Conservation (phyloP, 1,139 yeast species). For the Protomyces gravidus region DNA sequence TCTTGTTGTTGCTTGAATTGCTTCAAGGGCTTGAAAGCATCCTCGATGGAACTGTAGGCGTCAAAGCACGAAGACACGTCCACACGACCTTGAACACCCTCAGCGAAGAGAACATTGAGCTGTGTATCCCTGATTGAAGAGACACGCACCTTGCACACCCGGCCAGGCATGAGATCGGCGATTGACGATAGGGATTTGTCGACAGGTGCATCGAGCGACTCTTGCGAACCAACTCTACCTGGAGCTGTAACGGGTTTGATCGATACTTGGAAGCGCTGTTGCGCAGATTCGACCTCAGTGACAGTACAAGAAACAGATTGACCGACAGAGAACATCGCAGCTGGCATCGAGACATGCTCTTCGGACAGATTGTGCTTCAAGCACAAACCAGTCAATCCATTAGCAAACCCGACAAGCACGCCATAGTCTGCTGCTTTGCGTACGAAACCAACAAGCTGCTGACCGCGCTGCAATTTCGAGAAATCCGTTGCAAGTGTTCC, state of each 20-base stretch:
- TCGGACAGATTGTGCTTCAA: slow-evolving; percentile 55
- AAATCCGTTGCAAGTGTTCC: slow-evolving; percentile 56
- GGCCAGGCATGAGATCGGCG: slow-evolving; percentile 59
- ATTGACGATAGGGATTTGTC: slow-evolving; percentile 50
- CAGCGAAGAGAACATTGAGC: slow-evolving; percentile 70
- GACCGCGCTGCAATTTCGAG: slow-evolving; percentile 55
- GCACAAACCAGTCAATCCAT: slow-evolving; percentile 75
- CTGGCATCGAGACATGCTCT: slow-evolving; percentile 54
- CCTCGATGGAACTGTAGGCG: slow-evolving; percentile 52
- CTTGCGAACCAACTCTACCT: slow-evolving; percentile 43
- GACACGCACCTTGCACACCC: slow-evolving; percentile 56
- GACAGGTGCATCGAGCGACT: slow-evolving; percentile 51
- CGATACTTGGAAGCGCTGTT: slow-evolving; percentile 34
- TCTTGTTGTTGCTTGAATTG: slow-evolving; percentile 57
- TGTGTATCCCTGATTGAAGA: slow-evolving; percentile 68
- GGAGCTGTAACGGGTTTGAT: slow-evolving; percentile 57
- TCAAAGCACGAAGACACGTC: slow-evolving; percentile 72
- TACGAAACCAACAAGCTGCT: slow-evolving; percentile 62
- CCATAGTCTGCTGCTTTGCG: slow-evolving; percentile 72
- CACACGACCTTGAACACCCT: slow-evolving; percentile 72
- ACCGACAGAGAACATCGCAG: slow-evolving; percentile 52
- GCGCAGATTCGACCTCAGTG: slow-evolving; percentile 27
- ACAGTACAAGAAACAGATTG: slow-evolving; percentile 39
- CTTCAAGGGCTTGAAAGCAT: slow-evolving; percentile 57
- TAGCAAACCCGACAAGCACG: slow-evolving; percentile 76